Percentiles rank a stretch among this genome's conserved stretches.
phyloP scores from a whole-genome alignment of 2,329 filamentous ascomycete genomes.

The Aspergillus vadensis region DNA sequence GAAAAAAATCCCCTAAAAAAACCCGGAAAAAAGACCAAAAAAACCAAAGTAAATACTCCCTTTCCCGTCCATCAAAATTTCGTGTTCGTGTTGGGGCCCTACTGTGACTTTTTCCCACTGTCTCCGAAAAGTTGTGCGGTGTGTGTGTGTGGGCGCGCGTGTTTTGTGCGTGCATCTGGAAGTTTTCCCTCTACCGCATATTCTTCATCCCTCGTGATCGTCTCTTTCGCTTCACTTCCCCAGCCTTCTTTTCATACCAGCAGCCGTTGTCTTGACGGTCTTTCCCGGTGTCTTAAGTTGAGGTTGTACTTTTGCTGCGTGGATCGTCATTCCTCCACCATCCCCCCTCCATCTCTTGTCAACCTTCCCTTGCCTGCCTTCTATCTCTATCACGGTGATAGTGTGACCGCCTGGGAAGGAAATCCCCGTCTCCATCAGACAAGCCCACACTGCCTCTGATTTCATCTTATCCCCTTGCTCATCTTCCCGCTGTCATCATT shows the following conservation, averaged over 20 bases:
- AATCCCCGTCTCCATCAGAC: neutral
- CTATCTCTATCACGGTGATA: neutral
- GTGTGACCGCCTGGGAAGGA: neutral
- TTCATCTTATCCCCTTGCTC: neutral
- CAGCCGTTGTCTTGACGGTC: neutral
- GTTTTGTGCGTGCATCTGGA: conserved; percentile 26
- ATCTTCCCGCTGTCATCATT: neutral
- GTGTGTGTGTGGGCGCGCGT: conserved; percentile 30
- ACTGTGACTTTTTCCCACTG: conserved; percentile 16
- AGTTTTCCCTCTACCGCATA: conserved; percentile 14
- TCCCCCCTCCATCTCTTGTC: neutral
- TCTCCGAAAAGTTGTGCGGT: conserved; percentile 33
- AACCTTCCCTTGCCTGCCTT: neutral
- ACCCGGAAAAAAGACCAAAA: conserved; percentile 41
- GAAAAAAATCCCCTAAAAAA: conserved; percentile 40
- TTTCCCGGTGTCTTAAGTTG: conserved; percentile 12
- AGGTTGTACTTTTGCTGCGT: conserved; percentile 17
- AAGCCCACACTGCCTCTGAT: neutral
- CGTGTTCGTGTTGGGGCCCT: neutral
- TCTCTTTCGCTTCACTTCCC: conserved; percentile 12
- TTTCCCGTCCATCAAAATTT: conserved; percentile 5
- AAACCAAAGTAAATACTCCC: conserved; percentile 36
- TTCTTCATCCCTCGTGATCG: conserved; percentile 21
- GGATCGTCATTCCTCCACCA: neutral
- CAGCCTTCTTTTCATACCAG: conserved; percentile 9